phyloP scores from a whole-genome alignment of 202 grass and related monocot species.

The Miscanthus sacchariflorus region DNA sequence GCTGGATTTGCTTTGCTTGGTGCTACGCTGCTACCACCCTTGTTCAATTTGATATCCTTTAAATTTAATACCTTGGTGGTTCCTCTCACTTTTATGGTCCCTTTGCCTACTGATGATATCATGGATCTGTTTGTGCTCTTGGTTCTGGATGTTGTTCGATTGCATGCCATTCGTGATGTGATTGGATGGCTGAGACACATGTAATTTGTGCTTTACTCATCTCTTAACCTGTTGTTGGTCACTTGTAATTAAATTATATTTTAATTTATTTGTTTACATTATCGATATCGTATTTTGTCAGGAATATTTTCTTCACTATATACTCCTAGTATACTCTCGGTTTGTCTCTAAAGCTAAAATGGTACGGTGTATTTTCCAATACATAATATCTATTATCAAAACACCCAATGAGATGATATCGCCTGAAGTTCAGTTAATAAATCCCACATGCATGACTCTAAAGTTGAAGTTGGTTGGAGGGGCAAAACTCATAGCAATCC shows the following conservation, averaged over 20 bases:
- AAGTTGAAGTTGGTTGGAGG: too few species aligned
- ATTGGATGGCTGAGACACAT: not conserved
- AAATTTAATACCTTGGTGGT: not conserved
- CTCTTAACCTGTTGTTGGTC: not conserved
- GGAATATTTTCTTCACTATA: too few species aligned
- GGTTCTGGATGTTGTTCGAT: not conserved
- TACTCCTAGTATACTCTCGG: too few species aligned
- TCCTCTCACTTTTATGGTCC: not conserved
- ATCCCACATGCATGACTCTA: too few species aligned
- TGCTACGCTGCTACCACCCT: not conserved
- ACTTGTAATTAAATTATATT: not conserved
- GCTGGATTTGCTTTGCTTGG: slow-evolving; percentile 7
- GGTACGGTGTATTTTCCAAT: too few species aligned
- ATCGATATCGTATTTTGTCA: too few species aligned
- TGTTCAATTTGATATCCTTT: slow-evolving; percentile 4
- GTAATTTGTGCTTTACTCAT: not conserved
- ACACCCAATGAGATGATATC: too few species aligned
- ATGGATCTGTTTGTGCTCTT: not conserved
- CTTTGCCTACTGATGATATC: not conserved
- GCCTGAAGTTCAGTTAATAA: too few species aligned
- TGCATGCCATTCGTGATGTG: not conserved
- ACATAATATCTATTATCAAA: too few species aligned
- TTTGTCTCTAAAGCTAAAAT: too few species aligned
- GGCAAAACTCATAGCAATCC: too few species aligned
- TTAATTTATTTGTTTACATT: not conserved